phyloP scores from a whole-genome alignment of 2,329 filamentous ascomycete genomes.

The Fusarium tanahbumbuense region DNA sequence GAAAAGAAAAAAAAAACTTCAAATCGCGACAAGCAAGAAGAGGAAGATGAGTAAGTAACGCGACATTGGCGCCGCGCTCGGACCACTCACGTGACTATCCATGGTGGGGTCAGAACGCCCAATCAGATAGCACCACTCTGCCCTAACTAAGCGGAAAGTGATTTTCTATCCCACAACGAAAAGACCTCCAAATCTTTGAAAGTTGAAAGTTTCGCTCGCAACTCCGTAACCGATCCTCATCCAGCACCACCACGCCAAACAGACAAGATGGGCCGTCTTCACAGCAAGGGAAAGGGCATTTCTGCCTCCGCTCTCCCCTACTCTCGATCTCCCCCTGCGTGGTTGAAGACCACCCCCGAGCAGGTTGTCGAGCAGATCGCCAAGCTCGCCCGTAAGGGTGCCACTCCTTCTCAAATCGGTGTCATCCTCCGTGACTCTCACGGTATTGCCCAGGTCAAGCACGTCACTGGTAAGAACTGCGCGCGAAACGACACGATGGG shows the following conservation, averaged over 20 bases:
- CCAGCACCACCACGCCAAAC: conserved; percentile 53
- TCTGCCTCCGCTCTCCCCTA: conserved; percentile 95
- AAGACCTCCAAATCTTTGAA: conserved; percentile 8
- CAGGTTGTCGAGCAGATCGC: conserved; percentile 99
- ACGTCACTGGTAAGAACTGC: conserved; percentile 86
- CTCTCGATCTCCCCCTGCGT: conserved; percentile 90
- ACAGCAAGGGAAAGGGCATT: conserved; percentile 99
- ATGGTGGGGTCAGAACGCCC: accelerated
- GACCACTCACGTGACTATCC: conserved; percentile 26
- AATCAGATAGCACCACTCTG: conserved; percentile 41
- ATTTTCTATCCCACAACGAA: conserved; percentile 47
- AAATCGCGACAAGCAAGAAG: conserved; percentile 27
- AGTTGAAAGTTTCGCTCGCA: conserved; percentile 47
- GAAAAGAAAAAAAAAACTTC: conserved; percentile 31
- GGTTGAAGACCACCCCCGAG: conserved; percentile 99
- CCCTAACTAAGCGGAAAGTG: conserved; percentile 60
- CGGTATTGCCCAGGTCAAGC: conserved; percentile 97
- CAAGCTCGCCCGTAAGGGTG: conserved; percentile 99
- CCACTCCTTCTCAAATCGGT: conserved; percentile 98
- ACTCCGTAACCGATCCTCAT: conserved; percentile 52
- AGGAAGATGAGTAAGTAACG: conserved; percentile 22
- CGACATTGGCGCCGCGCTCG: conserved; percentile 20
- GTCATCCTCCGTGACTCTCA: conserved; percentile 98
- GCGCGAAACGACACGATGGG: background rate
- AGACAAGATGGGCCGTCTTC: conserved; percentile 92